A percentile compares a stretch with the other conserved stretches of the same genome.
Evolutionary conservation across 164 flowering plant genomes (phyloP).

Genomic region (Nelumbo lutea): DNA sequence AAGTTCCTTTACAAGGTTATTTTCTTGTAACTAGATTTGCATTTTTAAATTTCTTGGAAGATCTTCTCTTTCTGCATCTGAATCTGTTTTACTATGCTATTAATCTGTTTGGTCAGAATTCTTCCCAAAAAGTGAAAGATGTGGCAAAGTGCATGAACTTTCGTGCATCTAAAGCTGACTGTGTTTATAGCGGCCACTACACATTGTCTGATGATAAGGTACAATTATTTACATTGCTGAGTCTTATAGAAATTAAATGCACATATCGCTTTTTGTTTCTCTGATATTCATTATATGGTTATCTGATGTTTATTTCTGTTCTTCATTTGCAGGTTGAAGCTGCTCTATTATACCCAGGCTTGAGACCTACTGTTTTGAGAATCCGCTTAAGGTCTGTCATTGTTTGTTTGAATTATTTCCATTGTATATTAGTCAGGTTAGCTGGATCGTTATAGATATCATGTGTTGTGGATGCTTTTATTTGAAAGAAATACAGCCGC

Average conservation of each 20-base stretch:
- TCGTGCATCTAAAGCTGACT: constrained; percentile 61
- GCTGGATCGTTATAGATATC: no score
- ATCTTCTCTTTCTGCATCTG: background rate
- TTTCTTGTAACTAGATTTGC: constrained; percentile 1
- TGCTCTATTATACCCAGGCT: constrained; percentile 85
- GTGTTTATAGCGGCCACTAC: constrained; percentile 70
- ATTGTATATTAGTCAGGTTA: background rate
- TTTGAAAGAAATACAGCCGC: no score
- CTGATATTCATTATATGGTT: constrained; percentile 1
- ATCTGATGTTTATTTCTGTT: background rate
- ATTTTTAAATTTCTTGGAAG: background rate
- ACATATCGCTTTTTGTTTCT: no score
- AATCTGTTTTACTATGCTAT: constrained; percentile 1
- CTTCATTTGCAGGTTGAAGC: constrained; percentile 75
- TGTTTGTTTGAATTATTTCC: background rate
- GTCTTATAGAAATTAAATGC: no score
- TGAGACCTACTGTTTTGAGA: constrained; percentile 86
- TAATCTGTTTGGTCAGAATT: constrained; percentile 46
- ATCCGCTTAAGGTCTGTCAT: constrained; percentile 70
- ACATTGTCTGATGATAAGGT: constrained; percentile 86
- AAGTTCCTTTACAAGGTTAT: constrained; percentile 87
- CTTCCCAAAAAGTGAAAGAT: constrained; percentile 83
- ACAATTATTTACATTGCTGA: no score
- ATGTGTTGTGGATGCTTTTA: no score
- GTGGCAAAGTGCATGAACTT: constrained; percentile 77